A percentile compares a stretch with the other conserved stretches of the same genome.
Evolutionary conservation across 2,329 filamentous ascomycete genomes (phyloP).

Genomic region (Hypoxylon sp.): DNA sequence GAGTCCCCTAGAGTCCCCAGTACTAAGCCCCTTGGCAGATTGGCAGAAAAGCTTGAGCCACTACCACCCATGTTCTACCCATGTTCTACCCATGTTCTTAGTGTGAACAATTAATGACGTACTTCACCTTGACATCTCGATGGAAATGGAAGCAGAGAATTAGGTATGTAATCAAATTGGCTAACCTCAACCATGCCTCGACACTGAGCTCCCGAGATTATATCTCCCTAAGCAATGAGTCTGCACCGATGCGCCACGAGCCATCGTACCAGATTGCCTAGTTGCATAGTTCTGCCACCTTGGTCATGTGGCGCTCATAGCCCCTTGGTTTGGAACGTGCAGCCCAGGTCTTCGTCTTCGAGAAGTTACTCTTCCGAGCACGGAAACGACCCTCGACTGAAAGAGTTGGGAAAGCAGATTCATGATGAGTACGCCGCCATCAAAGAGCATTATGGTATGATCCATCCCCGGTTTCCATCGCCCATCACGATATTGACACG

Average conservation of each 20-base stretch:
- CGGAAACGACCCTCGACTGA: conserved; percentile 55
- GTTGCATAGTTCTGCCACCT: neutral
- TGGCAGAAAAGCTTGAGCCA: conserved; percentile 1
- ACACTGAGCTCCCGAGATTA: neutral
- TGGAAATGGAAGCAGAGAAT: neutral
- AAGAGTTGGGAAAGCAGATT: conserved; percentile 57
- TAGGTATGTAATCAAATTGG: neutral
- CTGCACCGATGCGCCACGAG: conserved; percentile 25
- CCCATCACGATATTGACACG: conserved; percentile 27
- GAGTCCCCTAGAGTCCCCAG: neutral
- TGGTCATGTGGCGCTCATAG: neutral
- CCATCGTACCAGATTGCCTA: conserved; percentile 10
- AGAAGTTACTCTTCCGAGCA: conserved; percentile 36
- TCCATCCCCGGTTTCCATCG: neutral
- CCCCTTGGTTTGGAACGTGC: neutral
- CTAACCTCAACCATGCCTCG: neutral
- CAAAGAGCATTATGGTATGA: conserved; percentile 58
- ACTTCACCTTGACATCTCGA: neutral
- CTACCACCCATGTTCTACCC: neutral
- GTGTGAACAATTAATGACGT: conserved; percentile 1
- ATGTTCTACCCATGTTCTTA: neutral
- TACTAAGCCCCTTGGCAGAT: neutral
- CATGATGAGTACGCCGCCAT: conserved; percentile 61
- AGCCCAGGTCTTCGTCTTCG: neutral
- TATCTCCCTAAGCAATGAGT: conserved; percentile 32